Evolutionary conservation across 257 asterid genomes (phyloP).

Genomic region (Coffea canephora): DNA sequence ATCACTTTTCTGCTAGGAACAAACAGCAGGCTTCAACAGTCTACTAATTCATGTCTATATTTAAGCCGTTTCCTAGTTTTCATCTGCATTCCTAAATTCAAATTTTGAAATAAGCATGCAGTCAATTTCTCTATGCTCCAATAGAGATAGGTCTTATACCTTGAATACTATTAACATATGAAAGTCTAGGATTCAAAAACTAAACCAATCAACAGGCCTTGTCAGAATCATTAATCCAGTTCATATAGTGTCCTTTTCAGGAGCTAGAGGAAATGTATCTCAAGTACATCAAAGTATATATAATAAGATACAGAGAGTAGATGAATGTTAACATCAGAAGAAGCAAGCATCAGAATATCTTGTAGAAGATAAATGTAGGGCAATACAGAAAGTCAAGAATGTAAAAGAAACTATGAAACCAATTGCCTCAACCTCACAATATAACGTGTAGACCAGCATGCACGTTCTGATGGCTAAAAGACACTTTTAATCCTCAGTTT

Average conservation of each 20-base stretch:
- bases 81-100: background rate
- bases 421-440: too few relatives aligned
- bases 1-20: background rate
- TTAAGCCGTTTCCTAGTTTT: background rate
- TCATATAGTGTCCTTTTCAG: too few relatives aligned
- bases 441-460: too few relatives aligned
- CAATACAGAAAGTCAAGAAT: background rate
- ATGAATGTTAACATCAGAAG: background rate
- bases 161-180: too few relatives aligned
- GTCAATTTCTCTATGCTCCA: background rate
- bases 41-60: background rate
- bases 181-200: background rate
- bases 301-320: background rate
- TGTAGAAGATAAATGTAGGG: background rate
- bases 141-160: background rate
- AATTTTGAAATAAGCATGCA: background rate
- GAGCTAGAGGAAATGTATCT: too few relatives aligned
- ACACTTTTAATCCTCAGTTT: background rate
- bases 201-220: background rate
- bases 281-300: too few relatives aligned
- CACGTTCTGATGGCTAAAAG: too few relatives aligned
- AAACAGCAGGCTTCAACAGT: background rate
- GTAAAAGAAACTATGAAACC: background rate
- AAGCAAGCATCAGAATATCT: background rate
- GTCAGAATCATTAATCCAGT: background rate